Conservation (phyloP, 2,329 filamentous ascomycete genomes). For the Ceratocystis huliohia region DNA sequence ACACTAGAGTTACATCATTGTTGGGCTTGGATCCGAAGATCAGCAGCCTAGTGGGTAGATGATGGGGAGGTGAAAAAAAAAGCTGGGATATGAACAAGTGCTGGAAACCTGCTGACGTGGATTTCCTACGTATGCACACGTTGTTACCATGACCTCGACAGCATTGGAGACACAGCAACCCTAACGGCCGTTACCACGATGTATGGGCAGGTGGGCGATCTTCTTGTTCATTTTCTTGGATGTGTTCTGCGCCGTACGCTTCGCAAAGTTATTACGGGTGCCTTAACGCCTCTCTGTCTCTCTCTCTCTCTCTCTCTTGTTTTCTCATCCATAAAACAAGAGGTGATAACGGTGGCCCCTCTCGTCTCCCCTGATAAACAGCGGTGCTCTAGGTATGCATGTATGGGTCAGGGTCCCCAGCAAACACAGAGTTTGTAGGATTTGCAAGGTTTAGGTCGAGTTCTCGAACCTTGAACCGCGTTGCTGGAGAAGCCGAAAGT, state of each 20-base stretch:
- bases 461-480: slow-evolving; percentile 1
- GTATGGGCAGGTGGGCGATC: too few relatives aligned
- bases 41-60: neutral
- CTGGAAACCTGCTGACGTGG: neutral
- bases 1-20: neutral
- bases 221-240: too few relatives aligned
- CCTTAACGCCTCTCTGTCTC: too few relatives aligned
- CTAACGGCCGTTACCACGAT: too few relatives aligned
- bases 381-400: neutral
- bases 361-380: neutral
- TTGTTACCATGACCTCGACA: too few relatives aligned
- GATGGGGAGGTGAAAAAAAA: neutral
- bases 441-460: neutral
- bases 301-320: too few relatives aligned
- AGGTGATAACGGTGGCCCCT: neutral
- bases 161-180: too few relatives aligned
- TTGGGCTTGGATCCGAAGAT: neutral
- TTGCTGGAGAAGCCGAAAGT: slow-evolving; percentile 4
- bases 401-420: neutral
- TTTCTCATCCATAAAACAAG: too few relatives aligned
- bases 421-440: neutral
- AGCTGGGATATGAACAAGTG: neutral
- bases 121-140: neutral
- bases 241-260: too few relatives aligned
- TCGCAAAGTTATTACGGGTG: too few relatives aligned